These are phyloP conservation scores for Sarocladium strictum DNA, from an alignment of 2,329 filamentous ascomycete genomes.

Conservation along the genomic window DNA sequence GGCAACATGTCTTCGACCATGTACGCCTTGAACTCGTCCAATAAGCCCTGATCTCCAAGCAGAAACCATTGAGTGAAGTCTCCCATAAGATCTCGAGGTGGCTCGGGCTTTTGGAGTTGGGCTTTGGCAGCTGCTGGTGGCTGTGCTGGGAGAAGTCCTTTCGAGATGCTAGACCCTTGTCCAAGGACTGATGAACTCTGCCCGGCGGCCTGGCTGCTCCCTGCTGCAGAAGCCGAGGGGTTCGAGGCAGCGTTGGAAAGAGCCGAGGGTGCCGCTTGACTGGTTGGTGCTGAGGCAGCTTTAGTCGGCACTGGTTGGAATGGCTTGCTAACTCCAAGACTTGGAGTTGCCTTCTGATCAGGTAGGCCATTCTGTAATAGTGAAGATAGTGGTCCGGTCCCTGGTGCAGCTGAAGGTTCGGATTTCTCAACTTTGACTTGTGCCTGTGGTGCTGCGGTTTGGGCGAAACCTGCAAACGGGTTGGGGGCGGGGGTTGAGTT, in stretches of 20 bases:
- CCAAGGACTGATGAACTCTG: not conserved
- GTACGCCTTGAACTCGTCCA: conserved; percentile 43
- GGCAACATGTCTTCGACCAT: conserved; percentile 39
- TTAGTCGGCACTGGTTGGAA: not conserved
- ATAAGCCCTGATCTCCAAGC: conserved; percentile 44
- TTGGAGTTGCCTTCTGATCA: not conserved
- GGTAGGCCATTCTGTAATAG: not conserved
- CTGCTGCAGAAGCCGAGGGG: not conserved
- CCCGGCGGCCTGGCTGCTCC: not conserved
- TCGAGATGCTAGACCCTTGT: not conserved
- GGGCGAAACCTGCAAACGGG: not conserved
- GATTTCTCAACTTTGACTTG: not conserved
- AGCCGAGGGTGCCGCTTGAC: not conserved
- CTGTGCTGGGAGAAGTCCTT: not conserved
- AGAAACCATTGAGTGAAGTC: conserved; percentile 51
- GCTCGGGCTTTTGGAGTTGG: not conserved
- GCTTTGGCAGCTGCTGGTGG: not conserved
- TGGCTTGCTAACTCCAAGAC: not conserved
- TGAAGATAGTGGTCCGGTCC: not conserved
- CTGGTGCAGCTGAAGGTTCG: not conserved
- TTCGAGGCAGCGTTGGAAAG: not conserved
- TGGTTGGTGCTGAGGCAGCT: not conserved
- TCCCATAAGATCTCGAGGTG: conserved; percentile 35
- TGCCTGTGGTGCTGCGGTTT: not conserved
- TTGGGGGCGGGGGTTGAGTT: too few species aligned